Conservation (phyloP, 2,329 filamentous ascomycete species). For the Fusarium anthophilum region DNA sequence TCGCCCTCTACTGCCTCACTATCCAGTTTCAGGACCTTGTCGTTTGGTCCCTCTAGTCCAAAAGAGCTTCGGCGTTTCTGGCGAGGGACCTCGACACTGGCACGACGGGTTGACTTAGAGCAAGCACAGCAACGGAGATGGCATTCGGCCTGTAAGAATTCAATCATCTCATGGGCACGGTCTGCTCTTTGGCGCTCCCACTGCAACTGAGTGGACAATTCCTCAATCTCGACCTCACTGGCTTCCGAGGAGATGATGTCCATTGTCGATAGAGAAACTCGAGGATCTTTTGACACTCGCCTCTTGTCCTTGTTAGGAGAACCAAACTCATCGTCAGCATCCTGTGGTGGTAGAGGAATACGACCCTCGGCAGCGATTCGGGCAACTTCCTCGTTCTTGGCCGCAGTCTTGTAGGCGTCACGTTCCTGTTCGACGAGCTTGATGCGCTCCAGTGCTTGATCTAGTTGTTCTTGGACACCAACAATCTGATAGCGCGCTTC, state of each 20-base stretch:
- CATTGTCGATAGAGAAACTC: slow-evolving; percentile 57
- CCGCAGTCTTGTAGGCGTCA: slow-evolving; percentile 75
- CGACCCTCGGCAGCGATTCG: slow-evolving; percentile 77
- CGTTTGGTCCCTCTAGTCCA: slow-evolving; percentile 38
- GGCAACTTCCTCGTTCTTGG: slow-evolving; percentile 77
- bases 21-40: slow-evolving; percentile 51
- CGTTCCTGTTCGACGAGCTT: slow-evolving; percentile 77
- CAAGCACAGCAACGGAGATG: slow-evolving; percentile 73
- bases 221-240: slow-evolving; percentile 68
- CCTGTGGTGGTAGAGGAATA: slow-evolving; percentile 70
- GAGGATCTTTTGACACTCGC: slow-evolving; percentile 46
- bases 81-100: slow-evolving; percentile 23
- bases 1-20: slow-evolving; percentile 42
- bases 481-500: slow-evolving; percentile 72
- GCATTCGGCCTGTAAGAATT: slow-evolving; percentile 81
- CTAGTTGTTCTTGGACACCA: slow-evolving; percentile 72
- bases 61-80: slow-evolving; percentile 39
- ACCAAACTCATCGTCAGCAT: slow-evolving; percentile 68
- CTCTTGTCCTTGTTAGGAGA: slow-evolving; percentile 69
- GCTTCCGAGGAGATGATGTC: slow-evolving; percentile 65
- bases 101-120: slow-evolving; percentile 50
- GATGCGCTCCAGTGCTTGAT: slow-evolving; percentile 69
- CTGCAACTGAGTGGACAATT: slow-evolving; percentile 61
- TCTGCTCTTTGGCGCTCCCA: slow-evolving; percentile 73
- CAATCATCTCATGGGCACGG: slow-evolving; percentile 75